Conservation (phyloP, 331 rosid genomes). For the Arachis monticola region DNA sequence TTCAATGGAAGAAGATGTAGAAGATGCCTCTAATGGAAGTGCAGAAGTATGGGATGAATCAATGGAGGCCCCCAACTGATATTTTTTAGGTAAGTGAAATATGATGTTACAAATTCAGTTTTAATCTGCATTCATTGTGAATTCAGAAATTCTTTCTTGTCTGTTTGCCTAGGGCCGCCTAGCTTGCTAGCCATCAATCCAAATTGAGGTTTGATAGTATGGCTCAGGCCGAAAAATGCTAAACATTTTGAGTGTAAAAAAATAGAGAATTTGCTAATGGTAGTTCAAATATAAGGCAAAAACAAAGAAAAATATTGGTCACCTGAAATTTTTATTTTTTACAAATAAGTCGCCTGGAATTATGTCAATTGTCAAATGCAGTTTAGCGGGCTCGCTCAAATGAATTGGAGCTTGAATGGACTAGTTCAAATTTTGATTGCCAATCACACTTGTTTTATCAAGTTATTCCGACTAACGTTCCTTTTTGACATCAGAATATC, state of each 20-base stretch:
- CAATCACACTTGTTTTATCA: background rate
- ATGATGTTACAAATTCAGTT: slow-evolving; percentile 24
- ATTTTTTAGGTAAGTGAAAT: slow-evolving; percentile 56
- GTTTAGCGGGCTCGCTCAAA: background rate
- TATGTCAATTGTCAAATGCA: no score
- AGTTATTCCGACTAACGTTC: background rate
- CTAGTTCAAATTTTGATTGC: slow-evolving; percentile 11
- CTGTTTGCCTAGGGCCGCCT: background rate
- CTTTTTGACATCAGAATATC: background rate
- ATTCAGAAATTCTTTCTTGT: slow-evolving; percentile 12
- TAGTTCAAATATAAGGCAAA: no score
- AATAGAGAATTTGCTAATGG: no score
- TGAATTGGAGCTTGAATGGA: background rate
- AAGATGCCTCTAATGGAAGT: slow-evolving; percentile 98
- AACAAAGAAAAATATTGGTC: no score
- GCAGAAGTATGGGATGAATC: slow-evolving; percentile 99
- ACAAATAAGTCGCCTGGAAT: no score
- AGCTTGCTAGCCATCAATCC: background rate
- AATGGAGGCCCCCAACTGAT: slow-evolving; percentile 96
- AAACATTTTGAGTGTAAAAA: background rate
- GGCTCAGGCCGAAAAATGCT: slow-evolving; percentile 28
- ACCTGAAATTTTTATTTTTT: no score
- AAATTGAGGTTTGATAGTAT: slow-evolving; percentile 23
- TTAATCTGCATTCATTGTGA: slow-evolving; percentile 23
- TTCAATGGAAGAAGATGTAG: slow-evolving; percentile 99